Evolutionary conservation across 257 asterid species (phyloP).

Genomic region (Salvia hispanica): DNA sequence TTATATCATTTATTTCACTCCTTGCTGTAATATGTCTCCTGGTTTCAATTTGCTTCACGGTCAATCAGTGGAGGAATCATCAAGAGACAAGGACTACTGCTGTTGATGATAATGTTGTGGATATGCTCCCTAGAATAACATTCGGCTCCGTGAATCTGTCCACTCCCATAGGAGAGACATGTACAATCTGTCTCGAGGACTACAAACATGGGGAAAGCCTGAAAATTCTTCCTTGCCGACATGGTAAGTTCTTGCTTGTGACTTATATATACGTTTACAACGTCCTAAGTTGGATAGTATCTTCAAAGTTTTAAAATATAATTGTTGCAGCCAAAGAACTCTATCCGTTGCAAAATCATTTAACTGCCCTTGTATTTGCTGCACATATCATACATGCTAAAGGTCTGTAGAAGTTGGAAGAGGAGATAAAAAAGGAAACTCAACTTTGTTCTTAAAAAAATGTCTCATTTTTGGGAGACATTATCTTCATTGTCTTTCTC

Average conservation of each 20-base stretch:
- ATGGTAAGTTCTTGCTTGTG: slow-evolving; percentile 25
- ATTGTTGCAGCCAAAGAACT: too few relatives aligned
- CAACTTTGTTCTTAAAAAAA: too few relatives aligned
- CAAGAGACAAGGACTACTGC: slow-evolving; percentile 10
- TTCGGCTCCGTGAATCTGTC: slow-evolving; percentile 19
- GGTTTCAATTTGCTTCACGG: slow-evolving; percentile 24
- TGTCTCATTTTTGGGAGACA: too few relatives aligned
- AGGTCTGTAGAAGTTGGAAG: too few relatives aligned
- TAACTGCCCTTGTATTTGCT: too few relatives aligned
- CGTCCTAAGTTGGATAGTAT: background rate
- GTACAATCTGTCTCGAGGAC: slow-evolving; percentile 39
- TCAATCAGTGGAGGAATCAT: slow-evolving; percentile 26
- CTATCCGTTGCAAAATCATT: too few relatives aligned
- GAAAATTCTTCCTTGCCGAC: slow-evolving; percentile 37
- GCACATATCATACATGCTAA: too few relatives aligned
- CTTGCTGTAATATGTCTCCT: slow-evolving; percentile 32
- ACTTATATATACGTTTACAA: background rate
- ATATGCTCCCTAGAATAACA: slow-evolving; percentile 29
- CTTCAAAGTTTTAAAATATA: too few relatives aligned
- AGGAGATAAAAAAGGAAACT: too few relatives aligned
- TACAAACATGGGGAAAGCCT: slow-evolving; percentile 34
- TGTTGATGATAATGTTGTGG: slow-evolving; percentile 27
- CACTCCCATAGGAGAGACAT: slow-evolving; percentile 31
- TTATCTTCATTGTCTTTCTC: background rate
- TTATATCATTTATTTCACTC: slow-evolving; percentile 35